These are phyloP conservation scores for Talaromyces sp. DNA, from an alignment of 2,329 filamentous ascomycete species.

Conservation along the genomic window DNA sequence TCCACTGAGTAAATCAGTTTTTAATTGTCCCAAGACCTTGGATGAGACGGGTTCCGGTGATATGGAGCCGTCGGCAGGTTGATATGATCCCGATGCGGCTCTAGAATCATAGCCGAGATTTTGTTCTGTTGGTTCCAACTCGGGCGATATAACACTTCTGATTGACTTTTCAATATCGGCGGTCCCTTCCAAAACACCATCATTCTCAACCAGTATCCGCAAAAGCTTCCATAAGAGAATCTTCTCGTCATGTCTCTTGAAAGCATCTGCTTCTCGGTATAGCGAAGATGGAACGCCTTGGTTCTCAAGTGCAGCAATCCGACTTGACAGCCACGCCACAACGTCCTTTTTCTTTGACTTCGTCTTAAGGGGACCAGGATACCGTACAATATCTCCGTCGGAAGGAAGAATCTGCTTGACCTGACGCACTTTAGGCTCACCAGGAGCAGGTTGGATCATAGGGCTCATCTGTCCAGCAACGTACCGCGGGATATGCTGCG, in stretches of 20 bases:
- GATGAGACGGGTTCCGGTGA: constrained; percentile 68
- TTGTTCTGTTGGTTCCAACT: constrained; percentile 34
- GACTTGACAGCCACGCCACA: constrained; percentile 72
- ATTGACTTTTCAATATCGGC: constrained; percentile 71
- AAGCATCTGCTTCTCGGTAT: constrained; percentile 49
- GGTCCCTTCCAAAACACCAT: constrained; percentile 75
- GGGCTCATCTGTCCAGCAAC: constrained; percentile 69
- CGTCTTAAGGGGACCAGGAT: constrained; percentile 83
- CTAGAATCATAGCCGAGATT: constrained; percentile 31
- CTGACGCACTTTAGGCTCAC: constrained; percentile 75
- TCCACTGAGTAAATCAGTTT: constrained; percentile 70
- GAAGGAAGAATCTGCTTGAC: constrained; percentile 72
- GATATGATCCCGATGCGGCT: constrained; percentile 31
- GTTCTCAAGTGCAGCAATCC: constrained; percentile 71
- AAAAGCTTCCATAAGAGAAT: constrained; percentile 85
- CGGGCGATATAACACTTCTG: constrained; percentile 69
- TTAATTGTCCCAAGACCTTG: constrained; percentile 68
- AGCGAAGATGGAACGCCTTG: constrained; percentile 46
- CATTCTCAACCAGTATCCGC: constrained; percentile 77
- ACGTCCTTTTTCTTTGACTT: constrained; percentile 97
- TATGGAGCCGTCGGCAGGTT: constrained; percentile 38
- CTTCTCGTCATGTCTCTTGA: constrained; percentile 74
- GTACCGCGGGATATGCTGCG: constrained; percentile 84
- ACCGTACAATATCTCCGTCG: constrained; percentile 70
- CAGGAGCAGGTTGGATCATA: constrained; percentile 76